Base-by-base conservation (phyloP, 2,329 filamentous ascomycete genomes). In the Cladosporium sp. region DNA sequence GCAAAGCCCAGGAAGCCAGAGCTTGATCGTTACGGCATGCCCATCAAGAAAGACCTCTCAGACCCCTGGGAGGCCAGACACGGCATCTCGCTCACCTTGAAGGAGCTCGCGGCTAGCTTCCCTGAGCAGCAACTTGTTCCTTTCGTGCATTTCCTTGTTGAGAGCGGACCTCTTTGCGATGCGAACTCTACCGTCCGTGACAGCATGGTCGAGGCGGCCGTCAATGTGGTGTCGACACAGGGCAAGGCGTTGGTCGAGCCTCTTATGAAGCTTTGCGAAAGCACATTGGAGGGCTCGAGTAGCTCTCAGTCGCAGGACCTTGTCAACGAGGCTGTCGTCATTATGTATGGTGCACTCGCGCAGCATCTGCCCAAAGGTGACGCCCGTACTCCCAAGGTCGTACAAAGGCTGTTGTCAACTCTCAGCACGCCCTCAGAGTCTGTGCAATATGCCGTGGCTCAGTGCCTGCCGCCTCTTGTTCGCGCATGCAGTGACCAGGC, bases 261-360 rank as follows among this genome's bases (percentile, higher is more conserved):
- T 59, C 75, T 98, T 51, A 98, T 98, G 91, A 82, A 86, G 63
- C 84, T 92, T 11, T 95, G 97, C 64, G 93, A 98, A 69, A 80
- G 79, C 19, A 90, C 89, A 0, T 77, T 98, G n/a, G 90, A 92
- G 65, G 84, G 83, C 2, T 87, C 90, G 2, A 88, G 86, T 66
- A 86, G 84, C 53, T 90, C 85, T 0, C 83, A 91, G 59, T 82
- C 85, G 50, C 85, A 88, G 14, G 95, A 98, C 69, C 82, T 89
- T 55, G 87, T 97, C 58, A 96, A 96, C 61, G 93, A 98, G 72
- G 93, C 95, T 14, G 91, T 98, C 49, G 91, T 98, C 61, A 93
- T 98, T 62, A 86, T 98, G 68, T 98, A 98, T 63, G 93, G 93
- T 67, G 92, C 95, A 48, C 75, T 98, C 35, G 93, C 91, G 41